A percentile compares a stretch with the other conserved stretches of the same genome.
Evolutionary conservation across 257 asterid species (phyloP).

Genomic region (Cruciata laevipes): DNA sequence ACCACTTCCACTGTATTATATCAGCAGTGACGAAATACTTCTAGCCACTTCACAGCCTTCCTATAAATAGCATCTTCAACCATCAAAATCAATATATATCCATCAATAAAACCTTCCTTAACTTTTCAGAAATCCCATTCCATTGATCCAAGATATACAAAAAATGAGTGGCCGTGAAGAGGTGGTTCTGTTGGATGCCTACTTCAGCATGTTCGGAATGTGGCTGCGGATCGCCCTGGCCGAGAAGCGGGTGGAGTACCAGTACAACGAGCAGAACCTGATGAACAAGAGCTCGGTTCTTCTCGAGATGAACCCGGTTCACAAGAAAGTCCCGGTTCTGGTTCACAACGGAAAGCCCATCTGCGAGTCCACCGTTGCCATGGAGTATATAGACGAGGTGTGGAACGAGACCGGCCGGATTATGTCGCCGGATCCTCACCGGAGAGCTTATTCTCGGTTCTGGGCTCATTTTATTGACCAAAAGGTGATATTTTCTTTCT

Average conservation of each 20-base stretch:
- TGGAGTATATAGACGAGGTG: not conserved
- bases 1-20: too few species aligned
- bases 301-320: not conserved
- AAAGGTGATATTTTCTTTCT: not conserved
- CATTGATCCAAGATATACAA: not conserved
- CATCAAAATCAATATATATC: too few species aligned
- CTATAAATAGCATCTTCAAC: too few species aligned
- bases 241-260: not conserved
- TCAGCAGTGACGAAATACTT: too few species aligned
- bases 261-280: not conserved
- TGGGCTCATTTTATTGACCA: not conserved
- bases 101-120: too few species aligned
- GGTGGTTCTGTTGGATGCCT: not conserved
- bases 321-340: not conserved
- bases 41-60: too few species aligned
- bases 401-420: not conserved
- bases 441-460: not conserved
- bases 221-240: not conserved
- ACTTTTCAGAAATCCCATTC: too few species aligned
- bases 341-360: not conserved
- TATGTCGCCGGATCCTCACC: not conserved
- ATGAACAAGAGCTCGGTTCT: not conserved
- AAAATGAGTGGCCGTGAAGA: not conserved
- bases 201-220: not conserved
- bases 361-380: constrained; percentile 2